These are phyloP conservation scores for Rhynchospora pubera DNA, from an alignment of 176 grass and related monocot genomes.

Conservation along the genomic window DNA sequence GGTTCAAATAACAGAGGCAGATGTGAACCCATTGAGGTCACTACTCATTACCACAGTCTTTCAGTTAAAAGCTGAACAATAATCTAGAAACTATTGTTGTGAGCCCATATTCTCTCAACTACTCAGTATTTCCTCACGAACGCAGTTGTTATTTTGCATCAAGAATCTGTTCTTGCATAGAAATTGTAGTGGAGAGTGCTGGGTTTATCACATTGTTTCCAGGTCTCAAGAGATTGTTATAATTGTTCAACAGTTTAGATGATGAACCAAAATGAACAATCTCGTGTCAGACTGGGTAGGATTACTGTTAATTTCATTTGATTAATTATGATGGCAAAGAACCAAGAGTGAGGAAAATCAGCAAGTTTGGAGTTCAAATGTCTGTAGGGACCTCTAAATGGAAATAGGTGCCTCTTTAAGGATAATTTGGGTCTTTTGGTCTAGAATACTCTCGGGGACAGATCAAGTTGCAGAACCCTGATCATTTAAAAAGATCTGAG, in stretches of 20 bases:
- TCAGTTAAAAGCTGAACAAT: background rate
- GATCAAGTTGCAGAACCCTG: background rate
- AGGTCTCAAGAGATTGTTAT: background rate
- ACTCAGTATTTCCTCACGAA: background rate
- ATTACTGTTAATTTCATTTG: background rate
- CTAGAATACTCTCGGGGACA: background rate
- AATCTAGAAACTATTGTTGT: conserved; percentile 1
- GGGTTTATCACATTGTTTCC: background rate
- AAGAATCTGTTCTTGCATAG: background rate
- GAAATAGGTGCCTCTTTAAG: background rate
- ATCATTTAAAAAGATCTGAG: background rate
- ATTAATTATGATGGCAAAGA: background rate
- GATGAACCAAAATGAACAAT: background rate
- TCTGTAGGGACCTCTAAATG: background rate
- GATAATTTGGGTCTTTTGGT: conserved; percentile 4
- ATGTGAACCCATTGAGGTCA: background rate
- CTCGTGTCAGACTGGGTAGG: background rate
- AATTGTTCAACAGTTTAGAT: background rate
- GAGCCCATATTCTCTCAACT: background rate
- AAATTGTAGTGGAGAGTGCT: background rate
- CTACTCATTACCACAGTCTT: background rate
- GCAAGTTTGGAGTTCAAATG: background rate
- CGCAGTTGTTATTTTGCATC: background rate
- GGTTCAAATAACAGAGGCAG: background rate
- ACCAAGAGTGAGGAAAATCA: background rate